Percentiles rank a stretch among this genome's conserved stretches.
Evolutionary conservation across 768 basidiomycete genomes (phyloP).

Genomic region (Termitomyces sp.): DNA sequence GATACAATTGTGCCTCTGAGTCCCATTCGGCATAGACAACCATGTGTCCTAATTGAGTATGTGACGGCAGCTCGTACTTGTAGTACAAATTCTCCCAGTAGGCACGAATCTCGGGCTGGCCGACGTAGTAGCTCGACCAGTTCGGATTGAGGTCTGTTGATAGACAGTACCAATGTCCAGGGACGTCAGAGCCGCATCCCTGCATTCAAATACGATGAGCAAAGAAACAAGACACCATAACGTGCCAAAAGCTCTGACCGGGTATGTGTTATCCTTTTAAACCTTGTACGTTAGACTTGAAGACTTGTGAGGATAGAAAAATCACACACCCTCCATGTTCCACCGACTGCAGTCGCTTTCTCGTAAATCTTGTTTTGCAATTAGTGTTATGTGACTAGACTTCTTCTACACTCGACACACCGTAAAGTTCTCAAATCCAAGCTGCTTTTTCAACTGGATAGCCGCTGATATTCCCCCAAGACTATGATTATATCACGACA

Average conservation of each 20-base stretch:
- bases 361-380: conserved; percentile 40
- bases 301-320: not conserved
- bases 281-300: not conserved
- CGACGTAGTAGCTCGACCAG: conserved; percentile 41
- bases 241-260: conserved; percentile 24
- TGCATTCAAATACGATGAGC: conserved; percentile 8
- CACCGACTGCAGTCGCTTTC: conserved; percentile 39
- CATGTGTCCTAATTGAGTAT: conserved; percentile 35
- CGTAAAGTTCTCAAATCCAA: conserved; percentile 41
- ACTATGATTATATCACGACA: conserved; percentile 17
- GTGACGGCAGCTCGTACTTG: conserved; percentile 34
- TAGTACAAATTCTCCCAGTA: conserved; percentile 45
- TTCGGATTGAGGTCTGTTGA: conserved; percentile 48
- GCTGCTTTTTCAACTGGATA: conserved; percentile 37
- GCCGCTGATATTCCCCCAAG: conserved; percentile 43
- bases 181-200: conserved; percentile 54
- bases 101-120: conserved; percentile 42
- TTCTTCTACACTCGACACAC: conserved; percentile 21
- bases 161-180: conserved; percentile 49
- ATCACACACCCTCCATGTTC: conserved; percentile 49
- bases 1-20: conserved; percentile 33
- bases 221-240: not conserved
- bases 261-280: conserved; percentile 49
- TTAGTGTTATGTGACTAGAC: not conserved
- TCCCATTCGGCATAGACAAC: conserved; percentile 43